Conservation (phyloP, 2,329 filamentous ascomycete species). For the Neopestalotiopsis sp. region DNA sequence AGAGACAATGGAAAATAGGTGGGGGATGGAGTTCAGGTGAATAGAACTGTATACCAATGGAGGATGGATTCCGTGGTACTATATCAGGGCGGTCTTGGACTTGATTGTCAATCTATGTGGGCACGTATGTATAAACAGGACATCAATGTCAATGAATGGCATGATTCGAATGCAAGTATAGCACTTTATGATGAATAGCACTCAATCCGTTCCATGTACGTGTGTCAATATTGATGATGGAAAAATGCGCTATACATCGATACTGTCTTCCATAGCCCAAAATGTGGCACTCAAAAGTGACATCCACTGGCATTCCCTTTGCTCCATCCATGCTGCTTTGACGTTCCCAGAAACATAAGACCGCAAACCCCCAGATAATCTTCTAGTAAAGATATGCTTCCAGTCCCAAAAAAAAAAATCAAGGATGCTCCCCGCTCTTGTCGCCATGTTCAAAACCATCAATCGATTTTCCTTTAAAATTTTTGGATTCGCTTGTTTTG, state of each 20-base stretch:
- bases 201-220: no score
- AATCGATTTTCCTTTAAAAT: background rate
- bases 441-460: background rate
- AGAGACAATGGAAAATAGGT: background rate
- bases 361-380: background rate
- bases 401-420: background rate
- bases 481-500: background rate
- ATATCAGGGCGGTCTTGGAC: background rate
- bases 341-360: background rate
- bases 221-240: no score
- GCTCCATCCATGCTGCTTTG: background rate
- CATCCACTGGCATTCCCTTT: background rate
- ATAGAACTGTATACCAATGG: background rate
- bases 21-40: background rate
- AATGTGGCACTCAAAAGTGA: no score
- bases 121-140: constrained; percentile 6
- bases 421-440: background rate
- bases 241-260: no score
- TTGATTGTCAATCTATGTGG: background rate
- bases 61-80: background rate
- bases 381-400: background rate
- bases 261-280: no score
- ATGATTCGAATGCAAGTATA: background rate
- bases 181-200: background rate
- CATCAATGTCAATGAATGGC: background rate